Conservation (phyloP, 2,329 filamentous ascomycete genomes). For the Fusarium compactum region DNA sequence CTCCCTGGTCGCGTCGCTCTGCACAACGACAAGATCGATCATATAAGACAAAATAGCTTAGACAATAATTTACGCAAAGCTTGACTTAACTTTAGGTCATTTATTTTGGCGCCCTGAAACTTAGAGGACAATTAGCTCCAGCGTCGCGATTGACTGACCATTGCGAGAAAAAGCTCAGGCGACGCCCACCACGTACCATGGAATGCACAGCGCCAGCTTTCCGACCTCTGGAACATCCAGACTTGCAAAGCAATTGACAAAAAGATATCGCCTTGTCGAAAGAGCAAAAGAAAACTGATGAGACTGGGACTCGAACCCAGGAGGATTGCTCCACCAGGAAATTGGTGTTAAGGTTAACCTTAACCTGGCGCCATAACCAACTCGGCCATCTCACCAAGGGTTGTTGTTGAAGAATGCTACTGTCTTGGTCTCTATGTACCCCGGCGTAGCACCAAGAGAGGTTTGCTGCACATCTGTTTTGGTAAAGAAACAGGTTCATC, state of each 20-base stretch:
- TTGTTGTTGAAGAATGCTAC: rapidly evolving
- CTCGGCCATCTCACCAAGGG: constrained; percentile 35
- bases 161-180: neutral
- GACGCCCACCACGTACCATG: neutral
- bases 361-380: constrained; percentile 39
- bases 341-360: constrained; percentile 36
- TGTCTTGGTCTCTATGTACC: rapidly evolving
- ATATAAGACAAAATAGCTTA: neutral
- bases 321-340: constrained; percentile 39
- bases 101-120: rapidly evolving
- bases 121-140: neutral
- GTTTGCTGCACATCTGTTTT: neutral
- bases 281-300: constrained; percentile 21
- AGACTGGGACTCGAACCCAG: constrained; percentile 39
- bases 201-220: neutral
- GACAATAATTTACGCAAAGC: rapidly evolving
- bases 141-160: neutral
- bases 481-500: neutral
- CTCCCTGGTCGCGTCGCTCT: neutral
- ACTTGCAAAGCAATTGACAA: neutral
- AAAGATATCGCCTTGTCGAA: neutral
- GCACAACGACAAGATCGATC: rapidly evolving
- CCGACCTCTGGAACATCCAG: neutral
- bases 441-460: rapidly evolving
- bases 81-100: rapidly evolving